Conservation (phyloP, 2,329 filamentous ascomycete species). For the Fonsecaea monophora region DNA sequence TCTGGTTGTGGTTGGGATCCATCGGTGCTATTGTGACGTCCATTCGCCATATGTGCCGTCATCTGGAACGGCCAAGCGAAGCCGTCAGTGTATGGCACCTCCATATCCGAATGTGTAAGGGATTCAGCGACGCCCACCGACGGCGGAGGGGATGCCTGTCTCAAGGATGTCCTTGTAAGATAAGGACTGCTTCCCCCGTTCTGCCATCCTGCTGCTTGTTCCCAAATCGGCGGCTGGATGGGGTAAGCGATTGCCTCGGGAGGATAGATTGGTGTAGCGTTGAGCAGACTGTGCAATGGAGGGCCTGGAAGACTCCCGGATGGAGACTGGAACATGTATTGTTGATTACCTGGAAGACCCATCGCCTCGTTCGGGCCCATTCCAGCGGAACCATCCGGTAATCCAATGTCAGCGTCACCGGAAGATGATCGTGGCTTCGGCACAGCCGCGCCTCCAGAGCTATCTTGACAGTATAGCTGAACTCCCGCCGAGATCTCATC, state of each 20-base stretch:
- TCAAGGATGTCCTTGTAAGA: background rate
- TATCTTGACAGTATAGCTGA: background rate
- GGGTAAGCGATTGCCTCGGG: slow-evolving; percentile 16
- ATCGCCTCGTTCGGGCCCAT: background rate
- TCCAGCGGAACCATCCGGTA: background rate
- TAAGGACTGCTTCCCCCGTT: background rate
- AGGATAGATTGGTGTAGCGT: slow-evolving; percentile 6
- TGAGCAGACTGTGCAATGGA: background rate
- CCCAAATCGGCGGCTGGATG: slow-evolving; percentile 10
- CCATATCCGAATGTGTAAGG: slow-evolving; percentile 23
- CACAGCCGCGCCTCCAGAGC: background rate
- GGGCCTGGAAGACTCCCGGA: slow-evolving; percentile 16
- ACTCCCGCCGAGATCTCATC: slow-evolving; percentile 23
- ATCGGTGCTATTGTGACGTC: background rate
- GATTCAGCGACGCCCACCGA: background rate
- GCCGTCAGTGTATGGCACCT: slow-evolving; percentile 23
- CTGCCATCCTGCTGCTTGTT: slow-evolving; percentile 7
- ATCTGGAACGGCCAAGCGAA: slow-evolving; percentile 30
- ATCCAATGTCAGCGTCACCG: background rate
- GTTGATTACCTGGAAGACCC: background rate
- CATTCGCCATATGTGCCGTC: background rate
- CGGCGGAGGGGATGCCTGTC: slow-evolving; percentile 1
- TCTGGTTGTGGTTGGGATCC: slow-evolving; percentile 3
- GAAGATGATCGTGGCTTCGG: background rate
- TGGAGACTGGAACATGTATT: background rate